Base-by-base conservation (phyloP, 2,329 filamentous ascomycete genomes). In the Colletotrichum spaethianum region DNA sequence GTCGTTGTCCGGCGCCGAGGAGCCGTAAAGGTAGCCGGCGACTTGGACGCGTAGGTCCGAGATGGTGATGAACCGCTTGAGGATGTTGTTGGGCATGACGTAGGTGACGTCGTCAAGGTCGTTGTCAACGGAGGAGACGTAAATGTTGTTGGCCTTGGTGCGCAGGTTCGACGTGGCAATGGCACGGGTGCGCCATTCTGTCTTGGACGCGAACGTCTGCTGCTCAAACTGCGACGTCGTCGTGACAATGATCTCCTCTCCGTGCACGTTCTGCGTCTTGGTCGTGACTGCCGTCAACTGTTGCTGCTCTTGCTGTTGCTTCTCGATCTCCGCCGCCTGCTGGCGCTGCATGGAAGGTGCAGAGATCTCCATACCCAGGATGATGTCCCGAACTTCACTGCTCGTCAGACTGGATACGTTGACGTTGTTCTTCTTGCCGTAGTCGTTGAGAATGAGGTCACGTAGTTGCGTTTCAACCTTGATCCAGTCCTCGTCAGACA, bases 341-440 rank as follows among this genome's bases (percentile, higher is more conserved):
- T 99, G 97, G 79, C 97, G 92, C 85, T 99, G 96, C 92, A 99
- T 93, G 1, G 96, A 98, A 31, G 96, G 96, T 36, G 96, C 97
- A 72, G 94, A 98, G 71, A 99, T 99, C 82, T 99, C 97, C 97
- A 99, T 99, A 89, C 96, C 96, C 74, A 99, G 85, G 77, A 99
- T 99, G 78, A 99, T 98, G 80, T 99, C 96, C 77, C 96, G 92
- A 62, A 99, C 96, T 90, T 99, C 96, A 78, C 94, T 98, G 80
- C 92, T 98, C 1, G 96, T 99, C 83, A 99, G 88, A 81, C 95
- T 98, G 20, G 97, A 97, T 16, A 96, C 96, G 78, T 99, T 99
- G 86, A 99, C 96, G 77, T 98, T 99, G 87, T 99, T 99, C 90
- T 99, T 99, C 90, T 98, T 99, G 80, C 96, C 96, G 80, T 99